Percentiles rank a stretch among this genome's conserved stretches.
phyloP scores from a whole-genome alignment of 78 protist species.

The Dictyostelium purpureum region DNA sequence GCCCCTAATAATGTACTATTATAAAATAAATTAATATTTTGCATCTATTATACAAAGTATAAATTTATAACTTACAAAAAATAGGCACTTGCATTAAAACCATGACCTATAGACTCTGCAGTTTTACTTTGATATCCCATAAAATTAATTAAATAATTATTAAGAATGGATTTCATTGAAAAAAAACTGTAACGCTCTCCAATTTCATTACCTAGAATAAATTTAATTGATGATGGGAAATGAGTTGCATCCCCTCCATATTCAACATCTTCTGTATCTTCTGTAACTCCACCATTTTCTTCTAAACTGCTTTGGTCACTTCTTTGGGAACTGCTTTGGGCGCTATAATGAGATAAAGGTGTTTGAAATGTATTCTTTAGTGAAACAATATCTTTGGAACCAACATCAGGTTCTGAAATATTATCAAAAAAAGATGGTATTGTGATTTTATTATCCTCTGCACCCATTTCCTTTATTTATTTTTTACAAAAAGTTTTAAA shows the following conservation, averaged over 20 bases:
- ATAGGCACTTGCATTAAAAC: constrained; percentile 27
- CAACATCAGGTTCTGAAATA: too few relatives aligned
- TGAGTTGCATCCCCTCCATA: background rate
- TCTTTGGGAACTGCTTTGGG: too few relatives aligned
- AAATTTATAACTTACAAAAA: constrained; percentile 28
- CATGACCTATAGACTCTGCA: constrained; percentile 60
- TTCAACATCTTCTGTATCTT: background rate
- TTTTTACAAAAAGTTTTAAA: too few relatives aligned
- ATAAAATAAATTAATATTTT: background rate
- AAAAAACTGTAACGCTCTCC: constrained; percentile 69
- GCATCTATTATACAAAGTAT: background rate
- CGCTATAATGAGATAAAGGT: too few relatives aligned
- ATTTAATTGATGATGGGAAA: constrained; percentile 37
- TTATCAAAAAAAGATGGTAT: too few relatives aligned
- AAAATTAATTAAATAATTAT: constrained; percentile 53
- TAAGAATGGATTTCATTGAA: constrained; percentile 67
- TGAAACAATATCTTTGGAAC: too few relatives aligned
- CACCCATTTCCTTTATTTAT: background rate
- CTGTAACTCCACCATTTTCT: background rate
- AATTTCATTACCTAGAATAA: constrained; percentile 80
- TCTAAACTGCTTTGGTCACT: background rate
- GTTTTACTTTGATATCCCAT: constrained; percentile 37
- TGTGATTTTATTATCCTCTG: background rate
- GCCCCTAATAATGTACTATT: constrained; percentile 80
- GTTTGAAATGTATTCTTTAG: too few relatives aligned